Base-by-base conservation (phyloP, 2,329 filamentous ascomycete species). In the Diplodia corticola region DNA sequence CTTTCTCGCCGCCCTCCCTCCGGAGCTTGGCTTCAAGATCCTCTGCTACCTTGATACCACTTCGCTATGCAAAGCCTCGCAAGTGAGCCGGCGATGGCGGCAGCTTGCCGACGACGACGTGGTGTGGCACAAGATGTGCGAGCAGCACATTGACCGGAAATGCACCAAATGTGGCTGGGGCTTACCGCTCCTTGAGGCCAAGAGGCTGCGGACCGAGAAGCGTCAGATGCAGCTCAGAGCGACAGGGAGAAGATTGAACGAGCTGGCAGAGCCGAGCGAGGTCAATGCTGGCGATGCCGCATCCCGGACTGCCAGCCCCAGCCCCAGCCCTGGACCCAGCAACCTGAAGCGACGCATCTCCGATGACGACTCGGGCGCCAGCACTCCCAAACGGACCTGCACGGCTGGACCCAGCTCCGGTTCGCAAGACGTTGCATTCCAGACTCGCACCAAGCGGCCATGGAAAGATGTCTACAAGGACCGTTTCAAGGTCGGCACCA, bases 381-480 rank as follows among this genome's bases (percentile, higher is more conserved):
- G 44, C 44, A 46, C 57, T 15, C 28, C 57, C 13, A 81, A 80
- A 67, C 77, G 77, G 4, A 63, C 72, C 24, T 80, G 79, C 65
- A 73, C 72, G 2, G 67, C 71, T 15, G 49, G 55, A 6, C 53
- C 54, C 9, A 46, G 48, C 33, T 40, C 55, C 1, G 30, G 37
- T 63, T 54, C 12, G 57, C 54, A 61, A 75, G 1, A 78, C 79
- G 37, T 68, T 80, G 33, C 79, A 80, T 84, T 85, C 71, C 82
- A 82, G 67, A 81, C 81, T 15, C 74, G 76, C 26, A 76, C 74
- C 67, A 78, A 78, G 68, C 80, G 92, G 33, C 93, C 90, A 0
- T 99, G 95, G 95, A 99, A 99, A 78, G 93, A 96, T 68, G 92
- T 99, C 1, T 99, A 99, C 81, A 91, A 92, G 69, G 94, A 97